A percentile compares a stretch with the other conserved stretches of the same genome.
Conservation (phyloP, 2,329 filamentous ascomycete genomes). For the Didymella exigua region DNA sequence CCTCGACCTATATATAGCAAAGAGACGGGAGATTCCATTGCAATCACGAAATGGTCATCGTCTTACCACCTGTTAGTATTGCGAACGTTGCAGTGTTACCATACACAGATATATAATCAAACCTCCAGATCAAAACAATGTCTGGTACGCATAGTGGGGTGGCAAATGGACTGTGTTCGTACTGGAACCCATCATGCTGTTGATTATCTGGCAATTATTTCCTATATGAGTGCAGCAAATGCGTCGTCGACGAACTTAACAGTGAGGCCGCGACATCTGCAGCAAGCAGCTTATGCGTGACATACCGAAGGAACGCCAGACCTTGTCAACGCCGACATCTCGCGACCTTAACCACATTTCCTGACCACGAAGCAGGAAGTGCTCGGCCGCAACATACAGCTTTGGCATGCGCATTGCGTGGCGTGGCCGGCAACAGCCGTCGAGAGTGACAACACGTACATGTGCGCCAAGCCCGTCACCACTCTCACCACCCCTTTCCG, state of each 20-base stretch:
- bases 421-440: conserved; percentile 11
- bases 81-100: conserved; percentile 9
- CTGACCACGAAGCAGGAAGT: conserved; percentile 7
- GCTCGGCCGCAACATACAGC: not conserved
- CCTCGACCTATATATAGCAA: conserved; percentile 6
- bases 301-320: not conserved
- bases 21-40: not conserved
- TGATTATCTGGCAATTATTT: not conserved
- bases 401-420: conserved; percentile 2
- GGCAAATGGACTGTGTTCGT: not conserved
- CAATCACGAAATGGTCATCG: not conserved
- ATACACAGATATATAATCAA: not conserved
- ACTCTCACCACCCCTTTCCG: not conserved
- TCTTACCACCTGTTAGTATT: not conserved
- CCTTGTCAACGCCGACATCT: not conserved
- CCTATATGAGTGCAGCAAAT: not conserved
- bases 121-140: not conserved
- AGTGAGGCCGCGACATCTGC: not conserved
- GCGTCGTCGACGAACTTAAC: not conserved
- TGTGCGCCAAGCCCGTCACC: conserved; percentile 8
- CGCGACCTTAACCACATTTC: not conserved
- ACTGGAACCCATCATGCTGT: too few species aligned
- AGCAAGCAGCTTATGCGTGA: not conserved
- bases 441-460: not conserved
- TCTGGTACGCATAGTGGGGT: not conserved